phyloP scores from a whole-genome alignment of 140 eudicot species.

The Ambrosia hybrid region DNA sequence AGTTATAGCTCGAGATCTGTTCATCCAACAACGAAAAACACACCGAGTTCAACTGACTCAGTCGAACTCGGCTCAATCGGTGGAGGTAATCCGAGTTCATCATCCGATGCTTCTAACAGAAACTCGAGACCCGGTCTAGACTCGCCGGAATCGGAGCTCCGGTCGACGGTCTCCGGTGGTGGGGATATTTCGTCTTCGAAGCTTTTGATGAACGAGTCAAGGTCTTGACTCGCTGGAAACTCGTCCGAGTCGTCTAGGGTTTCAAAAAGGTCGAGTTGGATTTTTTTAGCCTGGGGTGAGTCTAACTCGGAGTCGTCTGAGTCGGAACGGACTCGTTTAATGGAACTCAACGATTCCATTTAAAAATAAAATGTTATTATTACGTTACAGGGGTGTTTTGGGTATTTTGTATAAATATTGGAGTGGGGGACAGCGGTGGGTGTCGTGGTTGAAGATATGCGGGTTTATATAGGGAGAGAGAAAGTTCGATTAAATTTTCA shows the following conservation, averaged over 20 bases:
- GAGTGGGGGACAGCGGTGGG: constrained; percentile 21
- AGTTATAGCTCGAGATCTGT: constrained; percentile 43
- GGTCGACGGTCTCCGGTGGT: constrained; percentile 28
- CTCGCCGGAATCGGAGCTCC: constrained; percentile 43
- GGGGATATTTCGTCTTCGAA: constrained; percentile 61
- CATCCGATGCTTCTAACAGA: constrained; percentile 68
- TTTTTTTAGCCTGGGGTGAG: constrained; percentile 48
- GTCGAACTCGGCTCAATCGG: constrained; percentile 31
- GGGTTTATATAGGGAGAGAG: constrained; percentile 30
- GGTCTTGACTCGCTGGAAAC: constrained; percentile 38
- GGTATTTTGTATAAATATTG: not conserved
- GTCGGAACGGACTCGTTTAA: constrained; percentile 44
- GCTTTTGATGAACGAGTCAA: constrained; percentile 70
- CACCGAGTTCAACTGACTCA: constrained; percentile 51
- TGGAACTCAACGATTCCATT: constrained; percentile 35
- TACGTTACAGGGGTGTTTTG: not conserved
- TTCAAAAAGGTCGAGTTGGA: constrained; percentile 44
- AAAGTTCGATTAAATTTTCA: not conserved
- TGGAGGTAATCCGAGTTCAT: constrained; percentile 72
- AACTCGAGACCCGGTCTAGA: constrained; percentile 62
- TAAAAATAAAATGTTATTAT: not conserved
- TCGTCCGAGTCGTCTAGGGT: constrained; percentile 45
- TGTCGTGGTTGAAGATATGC: not conserved
- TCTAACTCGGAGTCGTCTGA: constrained; percentile 40
- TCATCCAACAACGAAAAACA: constrained; percentile 47